Percentiles rank a stretch among this genome's conserved stretches.
Conservation (phyloP, 148 eudicot genomes). For the Salicornia ramosissima region DNA sequence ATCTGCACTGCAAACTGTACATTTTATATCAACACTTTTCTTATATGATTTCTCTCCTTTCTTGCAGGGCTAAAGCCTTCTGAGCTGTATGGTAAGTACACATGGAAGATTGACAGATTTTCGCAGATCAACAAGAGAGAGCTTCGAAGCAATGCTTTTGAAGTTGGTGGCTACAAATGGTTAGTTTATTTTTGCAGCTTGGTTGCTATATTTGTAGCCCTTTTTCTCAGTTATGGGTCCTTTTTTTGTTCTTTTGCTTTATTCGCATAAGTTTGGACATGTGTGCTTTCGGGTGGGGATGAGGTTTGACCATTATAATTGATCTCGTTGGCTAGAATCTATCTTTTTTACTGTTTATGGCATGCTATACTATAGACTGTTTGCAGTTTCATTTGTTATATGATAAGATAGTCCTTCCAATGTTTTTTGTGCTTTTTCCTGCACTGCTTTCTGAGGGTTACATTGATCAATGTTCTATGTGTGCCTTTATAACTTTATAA, state of each 20-base stretch:
- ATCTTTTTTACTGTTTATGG: background rate
- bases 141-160: slow-evolving; percentile 80
- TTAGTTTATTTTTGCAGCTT: slow-evolving; percentile 30
- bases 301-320: background rate
- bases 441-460: background rate
- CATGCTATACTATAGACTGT: background rate
- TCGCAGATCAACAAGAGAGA: slow-evolving; percentile 93
- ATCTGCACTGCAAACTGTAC: background rate
- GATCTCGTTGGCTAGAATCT: background rate
- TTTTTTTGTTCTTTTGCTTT: background rate
- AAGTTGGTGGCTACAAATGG: slow-evolving; percentile 96
- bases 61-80: slow-evolving; percentile 74
- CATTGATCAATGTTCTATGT: background rate
- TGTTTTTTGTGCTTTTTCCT: background rate
- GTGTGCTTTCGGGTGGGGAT: background rate
- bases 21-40: background rate
- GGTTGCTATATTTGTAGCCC: background rate
- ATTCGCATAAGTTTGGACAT: background rate
- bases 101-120: slow-evolving; percentile 86
- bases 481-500: background rate
- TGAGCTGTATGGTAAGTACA: slow-evolving; percentile 66
- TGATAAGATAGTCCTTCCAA: background rate
- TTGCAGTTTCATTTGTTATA: background rate
- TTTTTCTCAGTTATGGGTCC: background rate
- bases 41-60: background rate